Evolutionary conservation across 108 stramenopile genomes (phyloP), one percentile per base, ranked within the genome.

Genomic region (Nitzschia sp.): DNA sequence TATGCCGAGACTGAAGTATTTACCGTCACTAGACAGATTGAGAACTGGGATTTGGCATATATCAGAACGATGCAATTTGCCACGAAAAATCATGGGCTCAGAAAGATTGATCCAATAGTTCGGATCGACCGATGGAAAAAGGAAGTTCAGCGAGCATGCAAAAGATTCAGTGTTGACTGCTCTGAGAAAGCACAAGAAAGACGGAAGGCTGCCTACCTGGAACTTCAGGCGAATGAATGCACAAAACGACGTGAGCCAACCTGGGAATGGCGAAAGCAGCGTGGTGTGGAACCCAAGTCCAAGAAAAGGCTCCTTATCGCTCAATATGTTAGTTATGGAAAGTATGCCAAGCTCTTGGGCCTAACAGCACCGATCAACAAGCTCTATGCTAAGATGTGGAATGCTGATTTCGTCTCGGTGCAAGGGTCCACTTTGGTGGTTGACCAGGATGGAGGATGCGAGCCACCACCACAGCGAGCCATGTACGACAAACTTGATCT

Each of bases 321-420:
- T 23, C 61, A 45, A 45, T 62, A 16, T 26, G 29, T 30, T 41
- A 26, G 27, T 26, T 62, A 25, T 26, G 61, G 44, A 2, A n/a
- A 19, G 19, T 44, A 62, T 19, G 38, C 23, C 61, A 62, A 26
- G 41, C 22, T 30, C 21, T 32, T 62, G 4, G 29, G 44, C 3
- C 6, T 62, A 36, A 62, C 61, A 3, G 17, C 15, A 8, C 61
- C 61, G 3, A 62, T 62, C 38, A 62, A 62, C 61, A 62, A 62
- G 38, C n/a, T 22, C 35, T 62, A 62, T 27, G 61, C 61, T 13
- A 19, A 32, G 5, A 38, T 16, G 16, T 62, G 61, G 61, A 30
- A 30, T 4, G 31, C n/a, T 21, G 61, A 62, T 44, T 27, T 44
- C 29, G 61, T 62, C 4, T 15, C 33, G 35, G n/a, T 62, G 38